Base-by-base conservation (phyloP, 1,139 yeast genomes). In the Debaryomyces udenii region DNA sequence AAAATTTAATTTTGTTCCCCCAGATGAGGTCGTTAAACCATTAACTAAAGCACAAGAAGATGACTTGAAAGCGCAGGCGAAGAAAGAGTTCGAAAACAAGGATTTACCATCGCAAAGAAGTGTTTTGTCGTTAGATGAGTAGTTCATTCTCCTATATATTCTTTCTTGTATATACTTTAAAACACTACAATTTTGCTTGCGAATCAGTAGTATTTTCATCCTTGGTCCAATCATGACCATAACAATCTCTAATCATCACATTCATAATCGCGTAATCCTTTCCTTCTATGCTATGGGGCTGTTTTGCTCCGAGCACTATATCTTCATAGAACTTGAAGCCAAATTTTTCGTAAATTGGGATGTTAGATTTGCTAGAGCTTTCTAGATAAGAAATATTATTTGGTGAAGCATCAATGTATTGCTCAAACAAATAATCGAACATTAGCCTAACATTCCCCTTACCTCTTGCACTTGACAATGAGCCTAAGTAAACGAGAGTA, bases 1-100 rank as follows among this genome's bases (percentile, higher is more conserved):
- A 24, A 80, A 83, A 52, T 90, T 91, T 61, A 76, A 74, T 45
- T 93, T 93, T 65, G 86, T 88, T 31, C 81, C 91, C n/a, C 96
- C 97, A 9, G 80, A 85, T 59, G 81, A 83, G 59, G 77, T 82
- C 10, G 96, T 91, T 40, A 81, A 78, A 49, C 86, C 86, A 16
- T 72, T 90, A 52, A 79, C 90, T 1, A 62, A 66, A 40, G 79
- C 79, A 35, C 87, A 85, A 61, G 85, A 80, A 56, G 69, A 64
- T 26, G 63, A 62, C 32, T 62, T 76, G 37, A 64, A 66, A 43
- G 62, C 62, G 45, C 68, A 70, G 44, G 76, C 74, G 4, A 65
- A 72, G 49, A 48, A 56, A 38, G 66, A 64, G 41, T 60, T 64
- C 44, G 56, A 52, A 6, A 63, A 64, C 6, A 71, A 75, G 54